Evolutionary conservation across 805 yeast species (phyloP).

Genomic region (Pichia ethanolica): DNA sequence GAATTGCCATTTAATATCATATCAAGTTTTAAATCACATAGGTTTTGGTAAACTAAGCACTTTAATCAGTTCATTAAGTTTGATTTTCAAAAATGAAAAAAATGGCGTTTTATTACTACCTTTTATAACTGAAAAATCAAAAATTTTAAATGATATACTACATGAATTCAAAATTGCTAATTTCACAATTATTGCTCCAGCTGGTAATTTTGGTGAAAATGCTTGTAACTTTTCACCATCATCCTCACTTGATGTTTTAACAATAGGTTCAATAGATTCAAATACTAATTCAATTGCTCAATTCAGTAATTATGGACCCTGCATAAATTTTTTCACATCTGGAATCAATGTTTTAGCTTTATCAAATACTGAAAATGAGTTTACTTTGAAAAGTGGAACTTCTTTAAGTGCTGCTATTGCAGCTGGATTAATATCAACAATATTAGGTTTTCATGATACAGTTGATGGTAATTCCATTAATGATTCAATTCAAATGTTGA

Average conservation of each 20-base stretch:
- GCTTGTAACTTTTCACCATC: constrained; percentile 44
- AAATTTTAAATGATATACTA: constrained; percentile 38
- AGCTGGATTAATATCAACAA: constrained; percentile 38
- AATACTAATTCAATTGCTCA: constrained; percentile 28
- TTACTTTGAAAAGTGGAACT: constrained; percentile 34
- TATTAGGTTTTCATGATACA: constrained; percentile 34
- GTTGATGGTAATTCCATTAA: constrained; percentile 25
- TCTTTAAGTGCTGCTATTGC: constrained; percentile 42
- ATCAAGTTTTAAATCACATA: constrained; percentile 33
- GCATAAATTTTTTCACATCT: constrained; percentile 46
- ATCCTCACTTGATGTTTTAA: constrained; percentile 32
- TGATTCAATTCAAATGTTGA: neutral
- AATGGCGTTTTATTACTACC: constrained; percentile 33
- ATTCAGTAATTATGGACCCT: constrained; percentile 43
- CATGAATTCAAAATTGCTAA: constrained; percentile 34
- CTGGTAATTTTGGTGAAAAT: constrained; percentile 39
- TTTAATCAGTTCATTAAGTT: constrained; percentile 27
- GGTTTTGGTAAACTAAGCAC: constrained; percentile 31
- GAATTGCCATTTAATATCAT: constrained; percentile 34
- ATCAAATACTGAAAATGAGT: constrained; percentile 14
- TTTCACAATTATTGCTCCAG: constrained; percentile 40
- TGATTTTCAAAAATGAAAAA: neutral
- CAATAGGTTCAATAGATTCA: constrained; percentile 35
- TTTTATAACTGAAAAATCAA: constrained; percentile 30
- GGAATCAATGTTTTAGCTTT: constrained; percentile 41